A percentile compares a stretch with the other conserved stretches of the same genome.
These are phyloP conservation scores for Diaporthe aspalathi DNA, from an alignment of 2,329 filamentous ascomycete species.

Conservation along the genomic window DNA sequence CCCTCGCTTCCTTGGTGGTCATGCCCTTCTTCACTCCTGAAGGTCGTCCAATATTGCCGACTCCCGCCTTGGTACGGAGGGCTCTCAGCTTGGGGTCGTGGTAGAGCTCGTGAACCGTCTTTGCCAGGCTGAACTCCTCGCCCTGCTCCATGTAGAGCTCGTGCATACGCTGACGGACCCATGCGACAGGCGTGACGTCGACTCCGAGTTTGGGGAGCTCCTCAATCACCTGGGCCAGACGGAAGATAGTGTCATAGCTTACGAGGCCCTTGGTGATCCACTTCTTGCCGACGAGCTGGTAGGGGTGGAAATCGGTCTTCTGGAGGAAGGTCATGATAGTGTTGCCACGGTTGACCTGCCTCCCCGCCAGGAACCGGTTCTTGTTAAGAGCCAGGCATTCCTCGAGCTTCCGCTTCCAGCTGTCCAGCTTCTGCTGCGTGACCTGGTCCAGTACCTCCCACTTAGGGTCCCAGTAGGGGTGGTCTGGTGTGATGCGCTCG, in stretches of 20 bases:
- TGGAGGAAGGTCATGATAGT: constrained; percentile 64
- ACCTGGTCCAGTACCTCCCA: constrained; percentile 61
- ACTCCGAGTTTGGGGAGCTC: constrained; percentile 66
- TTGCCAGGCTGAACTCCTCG: constrained; percentile 62
- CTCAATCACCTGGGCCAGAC: constrained; percentile 62
- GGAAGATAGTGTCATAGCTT: constrained; percentile 68
- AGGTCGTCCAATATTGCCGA: constrained; percentile 68
- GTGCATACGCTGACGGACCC: constrained; percentile 67
- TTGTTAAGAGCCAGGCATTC: constrained; percentile 52
- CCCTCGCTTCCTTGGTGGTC: constrained; percentile 42
- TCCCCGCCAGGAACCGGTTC: constrained; percentile 64
- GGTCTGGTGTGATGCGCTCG: constrained; percentile 59
- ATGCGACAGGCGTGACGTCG: constrained; percentile 64
- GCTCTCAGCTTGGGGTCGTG: constrained; percentile 64
- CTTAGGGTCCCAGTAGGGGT: constrained; percentile 67
- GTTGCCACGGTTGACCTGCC: constrained; percentile 67
- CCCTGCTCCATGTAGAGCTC: constrained; percentile 59
- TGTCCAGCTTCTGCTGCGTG: constrained; percentile 57
- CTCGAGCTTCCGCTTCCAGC: constrained; percentile 62
- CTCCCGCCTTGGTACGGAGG: constrained; percentile 64
- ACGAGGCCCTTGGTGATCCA: constrained; percentile 58
- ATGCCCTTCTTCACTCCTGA: constrained; percentile 55
- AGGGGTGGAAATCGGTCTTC: constrained; percentile 64
- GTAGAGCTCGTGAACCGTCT: constrained; percentile 65
- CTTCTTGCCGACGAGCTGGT: constrained; percentile 65